phyloP scores from a whole-genome alignment of 1,284 basidiomycete species.

The Naganishia cerealis region DNA sequence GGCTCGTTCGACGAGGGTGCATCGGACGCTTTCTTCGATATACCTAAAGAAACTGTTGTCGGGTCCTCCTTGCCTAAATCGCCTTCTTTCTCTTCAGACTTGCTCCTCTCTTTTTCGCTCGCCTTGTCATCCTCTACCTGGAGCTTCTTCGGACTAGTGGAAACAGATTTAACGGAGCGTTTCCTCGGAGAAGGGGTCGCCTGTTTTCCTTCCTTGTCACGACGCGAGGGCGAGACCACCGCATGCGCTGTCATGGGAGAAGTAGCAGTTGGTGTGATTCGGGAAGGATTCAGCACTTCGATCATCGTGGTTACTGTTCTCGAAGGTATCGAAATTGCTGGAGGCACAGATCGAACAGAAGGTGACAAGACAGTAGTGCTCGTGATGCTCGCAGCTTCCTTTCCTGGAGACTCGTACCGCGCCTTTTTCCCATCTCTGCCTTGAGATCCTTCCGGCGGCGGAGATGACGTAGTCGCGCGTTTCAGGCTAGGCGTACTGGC shows the following conservation, averaged over 20 bases:
- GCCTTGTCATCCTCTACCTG: not conserved
- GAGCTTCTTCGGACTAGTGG: not conserved
- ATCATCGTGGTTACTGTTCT: slow-evolving; percentile 44
- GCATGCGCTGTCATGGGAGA: slow-evolving; percentile 8
- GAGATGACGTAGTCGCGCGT: slow-evolving; percentile 21
- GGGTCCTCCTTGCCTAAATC: not conserved
- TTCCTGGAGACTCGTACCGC: slow-evolving; percentile 14
- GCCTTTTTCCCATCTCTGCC: slow-evolving; percentile 42
- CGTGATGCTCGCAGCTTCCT: not conserved
- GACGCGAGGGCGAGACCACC: slow-evolving; percentile 2
- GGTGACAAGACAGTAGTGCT: not conserved
- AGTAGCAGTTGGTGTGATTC: slow-evolving; percentile 11
- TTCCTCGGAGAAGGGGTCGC: slow-evolving; percentile 4
- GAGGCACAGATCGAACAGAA: slow-evolving; percentile 14
- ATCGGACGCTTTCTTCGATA: not conserved
- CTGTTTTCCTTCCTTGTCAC: slow-evolving; percentile 5
- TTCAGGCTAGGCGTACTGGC: slow-evolving; percentile 7
- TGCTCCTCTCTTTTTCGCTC: not conserved
- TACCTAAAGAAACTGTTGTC: not conserved
- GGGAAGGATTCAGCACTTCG: slow-evolving; percentile 49
- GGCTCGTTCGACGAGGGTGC: not conserved
- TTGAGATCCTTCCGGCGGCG: slow-evolving; percentile 29
- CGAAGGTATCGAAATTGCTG: slow-evolving; percentile 28
- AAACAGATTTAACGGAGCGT: not conserved
- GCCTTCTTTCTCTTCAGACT: not conserved